Percentiles rank a stretch among this genome's conserved stretches.
Conservation (phyloP, 1,139 yeast species). For the Debaryomycetaceae sp. region DNA sequence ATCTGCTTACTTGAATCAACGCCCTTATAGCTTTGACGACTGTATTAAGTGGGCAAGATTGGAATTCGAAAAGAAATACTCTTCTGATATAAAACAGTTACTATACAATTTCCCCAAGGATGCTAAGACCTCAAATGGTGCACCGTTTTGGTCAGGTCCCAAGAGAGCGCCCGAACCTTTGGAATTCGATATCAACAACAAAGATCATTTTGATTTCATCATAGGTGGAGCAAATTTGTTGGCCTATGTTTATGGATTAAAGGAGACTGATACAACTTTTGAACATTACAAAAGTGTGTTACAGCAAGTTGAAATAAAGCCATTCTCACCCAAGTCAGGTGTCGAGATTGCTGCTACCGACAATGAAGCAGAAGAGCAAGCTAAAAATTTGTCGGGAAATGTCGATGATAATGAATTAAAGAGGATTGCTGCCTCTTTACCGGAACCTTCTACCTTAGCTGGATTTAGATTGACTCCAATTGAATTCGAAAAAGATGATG, state of each 20-base stretch:
- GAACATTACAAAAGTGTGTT: conserved; percentile 51
- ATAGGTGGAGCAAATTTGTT: conserved; percentile 88
- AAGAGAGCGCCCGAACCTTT: conserved; percentile 93
- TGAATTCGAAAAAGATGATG: conserved; percentile 97
- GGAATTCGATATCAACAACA: conserved; percentile 68
- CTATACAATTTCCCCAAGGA: conserved; percentile 92
- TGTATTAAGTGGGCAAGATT: conserved; percentile 94
- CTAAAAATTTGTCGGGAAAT: conserved; percentile 42
- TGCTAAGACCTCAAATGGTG: conserved; percentile 86
- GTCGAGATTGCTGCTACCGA: conserved; percentile 85
- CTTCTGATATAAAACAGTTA: conserved; percentile 83
- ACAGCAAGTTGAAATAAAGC: conserved; percentile 36
- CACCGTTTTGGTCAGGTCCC: conserved; percentile 97
- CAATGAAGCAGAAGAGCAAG: conserved; percentile 81
- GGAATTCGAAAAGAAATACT: conserved; percentile 81
- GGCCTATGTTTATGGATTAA: conserved; percentile 86
- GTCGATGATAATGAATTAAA: conserved; percentile 58
- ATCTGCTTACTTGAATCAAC: conserved; percentile 64
- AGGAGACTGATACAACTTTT: conserved; percentile 43
- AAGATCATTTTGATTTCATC: conserved; percentile 77
- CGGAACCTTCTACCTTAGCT: conserved; percentile 84
- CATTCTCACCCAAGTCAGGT: conserved; percentile 71
- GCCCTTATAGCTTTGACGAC: conserved; percentile 89
- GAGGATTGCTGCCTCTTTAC: conserved; percentile 70
- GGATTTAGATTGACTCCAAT: conserved; percentile 84